Percentiles rank a stretch among this genome's conserved stretches.
These are phyloP conservation scores for Aulographum hederae DNA, from an alignment of 2,329 filamentous ascomycete genomes.

Conservation along the genomic window DNA sequence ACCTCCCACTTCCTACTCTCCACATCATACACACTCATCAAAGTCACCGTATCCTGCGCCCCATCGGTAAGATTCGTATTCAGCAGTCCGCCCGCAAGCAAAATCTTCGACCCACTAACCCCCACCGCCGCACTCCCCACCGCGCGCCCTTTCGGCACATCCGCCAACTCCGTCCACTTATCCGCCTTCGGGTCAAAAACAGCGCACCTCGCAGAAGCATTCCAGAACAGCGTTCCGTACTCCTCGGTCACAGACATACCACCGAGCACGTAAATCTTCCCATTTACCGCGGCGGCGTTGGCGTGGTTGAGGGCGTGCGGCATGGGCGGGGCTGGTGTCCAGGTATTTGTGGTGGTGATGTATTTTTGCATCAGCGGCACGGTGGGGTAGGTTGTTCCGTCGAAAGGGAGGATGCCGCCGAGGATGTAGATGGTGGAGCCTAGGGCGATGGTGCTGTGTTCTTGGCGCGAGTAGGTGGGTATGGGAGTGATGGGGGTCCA, in stretches of 20 bases:
- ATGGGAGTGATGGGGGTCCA: too few species aligned
- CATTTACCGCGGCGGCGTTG: conserved; percentile 10
- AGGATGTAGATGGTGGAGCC: conserved; percentile 1
- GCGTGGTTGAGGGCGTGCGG: conserved; percentile 11
- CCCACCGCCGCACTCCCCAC: conserved; percentile 11
- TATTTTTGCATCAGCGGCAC: not conserved
- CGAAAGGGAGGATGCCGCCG: conserved; percentile 3
- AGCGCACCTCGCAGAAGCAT: conserved; percentile 8
- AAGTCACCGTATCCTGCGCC: conserved; percentile 4
- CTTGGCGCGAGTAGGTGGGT: conserved; percentile 1
- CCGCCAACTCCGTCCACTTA: conserved; percentile 5
- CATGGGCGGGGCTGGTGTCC: conserved; percentile 7
- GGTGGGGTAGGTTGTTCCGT: not conserved
- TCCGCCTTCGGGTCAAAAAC: conserved; percentile 8
- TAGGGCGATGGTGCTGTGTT: conserved; percentile 1
- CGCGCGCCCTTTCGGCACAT: conserved; percentile 6
- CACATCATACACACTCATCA: conserved; percentile 9
- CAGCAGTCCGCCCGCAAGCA: conserved; percentile 10
- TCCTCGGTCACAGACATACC: too few species aligned
- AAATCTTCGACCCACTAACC: conserved; percentile 7
- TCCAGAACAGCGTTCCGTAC: conserved; percentile 3
- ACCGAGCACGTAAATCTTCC: conserved; percentile 11
- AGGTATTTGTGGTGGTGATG: conserved; percentile 7
- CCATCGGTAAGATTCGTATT: not conserved
- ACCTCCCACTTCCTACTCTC: conserved; percentile 6